Evolutionary conservation across 345 rosid genomes (phyloP).

Genomic region (Populus ilicifolia): DNA sequence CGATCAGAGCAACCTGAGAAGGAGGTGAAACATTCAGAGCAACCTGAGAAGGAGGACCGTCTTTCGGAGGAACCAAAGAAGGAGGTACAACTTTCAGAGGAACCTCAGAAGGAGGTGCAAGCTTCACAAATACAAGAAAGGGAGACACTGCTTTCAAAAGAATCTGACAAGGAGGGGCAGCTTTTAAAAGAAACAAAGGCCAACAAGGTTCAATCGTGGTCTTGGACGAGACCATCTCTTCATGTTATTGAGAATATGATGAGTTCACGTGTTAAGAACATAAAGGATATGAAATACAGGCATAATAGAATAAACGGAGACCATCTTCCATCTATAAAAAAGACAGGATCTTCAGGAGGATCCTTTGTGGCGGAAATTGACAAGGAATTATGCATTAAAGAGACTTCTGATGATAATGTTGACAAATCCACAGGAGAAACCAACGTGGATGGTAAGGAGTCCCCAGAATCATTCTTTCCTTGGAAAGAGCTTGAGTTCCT

Average conservation of each 20-base stretch:
- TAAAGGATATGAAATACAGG: slow-evolving; percentile 30
- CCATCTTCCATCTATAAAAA: slow-evolving; percentile 38
- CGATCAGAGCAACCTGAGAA: slow-evolving; percentile 2
- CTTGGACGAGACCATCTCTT: slow-evolving; percentile 59
- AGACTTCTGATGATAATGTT: slow-evolving; percentile 22
- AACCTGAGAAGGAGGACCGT: neutral
- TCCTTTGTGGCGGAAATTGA: slow-evolving; percentile 37
- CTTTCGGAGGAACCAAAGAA: neutral
- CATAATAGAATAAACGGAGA: slow-evolving; percentile 20
- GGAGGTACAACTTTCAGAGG: slow-evolving; percentile 19
- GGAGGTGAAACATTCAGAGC: neutral
- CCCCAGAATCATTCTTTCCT: slow-evolving; percentile 45
- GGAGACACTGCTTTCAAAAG: slow-evolving; percentile 7
- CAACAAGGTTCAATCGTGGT: slow-evolving; percentile 47
- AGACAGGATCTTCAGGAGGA: slow-evolving; percentile 30
- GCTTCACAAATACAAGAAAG: slow-evolving; percentile 8
- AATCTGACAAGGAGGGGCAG: slow-evolving; percentile 29
- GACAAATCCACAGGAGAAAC: slow-evolving; percentile 24
- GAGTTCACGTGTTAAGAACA: slow-evolving; percentile 59
- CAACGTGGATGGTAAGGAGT: slow-evolving; percentile 16
- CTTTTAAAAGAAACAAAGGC: slow-evolving; percentile 39
- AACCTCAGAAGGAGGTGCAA: neutral
- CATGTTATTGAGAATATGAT: slow-evolving; percentile 59
- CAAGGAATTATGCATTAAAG: slow-evolving; percentile 35
- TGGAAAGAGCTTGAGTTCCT: slow-evolving; percentile 88